Conservation (phyloP, 192 early-diverging fungal species). For the Coemansia sp. region DNA sequence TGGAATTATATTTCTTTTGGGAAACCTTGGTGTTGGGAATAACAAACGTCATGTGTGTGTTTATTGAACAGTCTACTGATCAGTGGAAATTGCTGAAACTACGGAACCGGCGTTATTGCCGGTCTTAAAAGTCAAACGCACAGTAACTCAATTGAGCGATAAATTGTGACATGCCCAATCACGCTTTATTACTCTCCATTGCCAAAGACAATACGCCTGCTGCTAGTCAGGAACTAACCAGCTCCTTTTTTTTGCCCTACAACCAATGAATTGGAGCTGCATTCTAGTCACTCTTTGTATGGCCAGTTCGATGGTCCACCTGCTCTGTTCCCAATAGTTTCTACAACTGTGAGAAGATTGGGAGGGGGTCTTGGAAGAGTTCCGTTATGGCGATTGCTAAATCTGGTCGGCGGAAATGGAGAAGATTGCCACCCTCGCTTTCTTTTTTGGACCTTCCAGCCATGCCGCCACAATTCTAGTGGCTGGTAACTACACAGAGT, state of each 20-base stretch:
- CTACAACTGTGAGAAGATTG: not conserved
- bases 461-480: not conserved
- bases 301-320: not conserved
- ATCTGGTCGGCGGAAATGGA: slow-evolving; percentile 2
- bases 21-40: not conserved
- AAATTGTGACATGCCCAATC: not conserved
- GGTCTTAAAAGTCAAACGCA: not conserved
- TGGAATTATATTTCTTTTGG: not conserved
- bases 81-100: not conserved
- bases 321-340: not conserved
- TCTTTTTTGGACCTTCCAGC: not conserved
- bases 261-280: too few species aligned
- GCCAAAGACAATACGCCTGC: not conserved
- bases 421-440: not conserved
- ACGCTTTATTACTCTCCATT: not conserved
- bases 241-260: not conserved
- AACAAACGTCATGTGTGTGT: not conserved
- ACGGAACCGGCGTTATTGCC: not conserved
- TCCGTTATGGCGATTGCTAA: not conserved
- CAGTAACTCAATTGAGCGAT: not conserved
- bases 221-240: not conserved
- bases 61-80: not conserved
- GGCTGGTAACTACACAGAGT: not conserved
- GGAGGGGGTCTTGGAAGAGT: not conserved
- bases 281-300: too few species aligned